phyloP scores from a whole-genome alignment of 306 rosid genomes.

The Fragaria iinumae region DNA sequence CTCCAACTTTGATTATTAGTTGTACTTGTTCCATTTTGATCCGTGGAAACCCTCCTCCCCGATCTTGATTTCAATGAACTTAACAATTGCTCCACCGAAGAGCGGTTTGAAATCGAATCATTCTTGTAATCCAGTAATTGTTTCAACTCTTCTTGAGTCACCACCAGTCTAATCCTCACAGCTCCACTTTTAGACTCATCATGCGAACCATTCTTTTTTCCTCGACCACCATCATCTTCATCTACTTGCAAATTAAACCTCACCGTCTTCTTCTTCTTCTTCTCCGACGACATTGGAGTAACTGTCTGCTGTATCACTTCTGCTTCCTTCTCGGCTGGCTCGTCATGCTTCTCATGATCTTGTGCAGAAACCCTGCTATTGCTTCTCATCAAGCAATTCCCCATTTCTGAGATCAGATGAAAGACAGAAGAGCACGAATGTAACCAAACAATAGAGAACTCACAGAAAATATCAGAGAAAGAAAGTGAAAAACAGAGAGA shows the following conservation, averaged over 20 bases:
- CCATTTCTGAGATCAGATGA: conserved; percentile 42
- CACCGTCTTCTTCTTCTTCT: conserved; percentile 26
- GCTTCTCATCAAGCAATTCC: conserved; percentile 59
- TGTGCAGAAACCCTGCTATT: conserved; percentile 38
- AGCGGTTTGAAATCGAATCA: conserved; percentile 8
- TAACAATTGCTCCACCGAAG: conserved; percentile 56
- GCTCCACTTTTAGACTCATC: conserved; percentile 39
- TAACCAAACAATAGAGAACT: not conserved
- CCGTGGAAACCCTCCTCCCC: conserved; percentile 39
- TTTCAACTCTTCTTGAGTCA: conserved; percentile 70
- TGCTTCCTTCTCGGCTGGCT: not conserved
- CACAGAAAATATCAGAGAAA: not conserved
- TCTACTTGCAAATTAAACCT: conserved; percentile 26
- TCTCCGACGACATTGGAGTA: not conserved
- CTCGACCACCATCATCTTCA: conserved; percentile 19
- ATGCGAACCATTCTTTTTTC: not conserved
- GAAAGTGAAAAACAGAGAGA: conserved; percentile 16
- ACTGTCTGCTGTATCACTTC: conserved; percentile 4
- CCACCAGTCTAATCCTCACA: conserved; percentile 74
- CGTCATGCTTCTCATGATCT: conserved; percentile 31
- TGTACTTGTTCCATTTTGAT: conserved; percentile 19
- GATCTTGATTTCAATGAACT: conserved; percentile 49
- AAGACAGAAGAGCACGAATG: not conserved
- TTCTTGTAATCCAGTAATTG: conserved; percentile 43
- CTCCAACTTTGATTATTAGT: conserved; percentile 36